phyloP scores from a whole-genome alignment of 345 rosid genomes.

The Kernera saxatilis region DNA sequence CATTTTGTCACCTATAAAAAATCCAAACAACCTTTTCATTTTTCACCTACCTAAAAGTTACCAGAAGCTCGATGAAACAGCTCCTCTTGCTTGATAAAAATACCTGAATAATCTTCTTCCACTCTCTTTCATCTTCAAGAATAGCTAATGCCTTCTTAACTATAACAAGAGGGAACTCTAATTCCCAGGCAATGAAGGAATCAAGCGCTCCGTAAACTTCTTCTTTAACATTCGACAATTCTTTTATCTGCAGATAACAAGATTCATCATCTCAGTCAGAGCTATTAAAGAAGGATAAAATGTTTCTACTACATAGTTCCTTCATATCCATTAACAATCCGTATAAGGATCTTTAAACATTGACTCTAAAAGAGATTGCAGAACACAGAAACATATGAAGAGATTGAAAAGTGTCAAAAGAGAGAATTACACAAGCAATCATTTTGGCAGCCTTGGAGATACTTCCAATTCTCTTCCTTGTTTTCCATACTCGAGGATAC shows the following conservation, averaged over 20 bases:
- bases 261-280: neutral
- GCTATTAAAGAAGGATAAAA: neutral
- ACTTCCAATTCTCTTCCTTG: conserved; percentile 65
- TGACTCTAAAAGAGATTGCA: neutral
- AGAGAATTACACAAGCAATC: conserved; percentile 50
- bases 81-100: neutral
- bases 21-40: neutral
- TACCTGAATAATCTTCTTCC: conserved; percentile 96
- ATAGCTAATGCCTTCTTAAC: conserved; percentile 85
- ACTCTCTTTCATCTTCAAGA: conserved; percentile 68
- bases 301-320: neutral
- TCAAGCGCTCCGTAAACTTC: conserved; percentile 94
- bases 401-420: neutral
- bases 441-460: conserved; percentile 75
- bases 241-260: conserved; percentile 49
- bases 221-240: conserved; percentile 76
- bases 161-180: conserved; percentile 82
- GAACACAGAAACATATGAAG: neutral
- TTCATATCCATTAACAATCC: neutral
- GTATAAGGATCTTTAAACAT: neutral
- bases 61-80: neutral
- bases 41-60: neutral
- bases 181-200: conserved; percentile 89
- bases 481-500: conserved; percentile 85
- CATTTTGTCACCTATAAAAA: conserved; percentile 70